Conservation (phyloP, 2,329 filamentous ascomycete species). For the Cadophora luteo-olivacea region DNA sequence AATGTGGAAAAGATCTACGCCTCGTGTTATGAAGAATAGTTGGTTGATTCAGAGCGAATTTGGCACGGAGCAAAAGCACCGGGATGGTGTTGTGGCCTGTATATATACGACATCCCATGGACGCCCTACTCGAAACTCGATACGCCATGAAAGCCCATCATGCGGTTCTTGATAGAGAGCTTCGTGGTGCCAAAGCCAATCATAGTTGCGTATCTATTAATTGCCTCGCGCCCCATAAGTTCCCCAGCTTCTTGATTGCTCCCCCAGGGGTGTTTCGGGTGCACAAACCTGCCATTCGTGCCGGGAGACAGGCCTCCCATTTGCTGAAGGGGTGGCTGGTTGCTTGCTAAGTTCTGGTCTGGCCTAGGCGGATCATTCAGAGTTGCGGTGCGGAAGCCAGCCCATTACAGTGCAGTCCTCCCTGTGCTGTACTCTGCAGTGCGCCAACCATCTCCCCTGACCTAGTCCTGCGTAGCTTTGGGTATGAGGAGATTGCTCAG, state of each 20-base stretch:
- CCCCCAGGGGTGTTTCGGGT: conserved; percentile 30
- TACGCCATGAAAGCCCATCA: conserved; percentile 2
- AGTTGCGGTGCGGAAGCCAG: neutral
- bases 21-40: neutral
- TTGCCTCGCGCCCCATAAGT: conserved; percentile 12
- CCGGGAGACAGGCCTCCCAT: conserved; percentile 35
- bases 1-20: conserved; percentile 4
- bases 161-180: conserved; percentile 7
- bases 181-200: neutral
- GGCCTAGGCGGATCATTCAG: conserved; percentile 2
- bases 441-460: conserved; percentile 18
- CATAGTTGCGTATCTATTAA: neutral
- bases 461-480: conserved; percentile 31
- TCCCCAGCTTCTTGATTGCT: conserved; percentile 32
- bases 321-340: conserved; percentile 30
- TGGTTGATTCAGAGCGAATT: neutral
- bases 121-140: conserved; percentile 12
- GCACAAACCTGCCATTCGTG: conserved; percentile 38
- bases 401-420: conserved; percentile 3
- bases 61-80: conserved; percentile 3
- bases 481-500: conserved; percentile 38
- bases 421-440: conserved; percentile 4
- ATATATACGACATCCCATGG: neutral
- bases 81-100: neutral
- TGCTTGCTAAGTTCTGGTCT: neutral